Percentiles rank a stretch among this genome's conserved stretches.
These are phyloP conservation scores for Talaromyces sp. DNA, from an alignment of 2,329 filamentous ascomycete genomes.

Conservation along the genomic window DNA sequence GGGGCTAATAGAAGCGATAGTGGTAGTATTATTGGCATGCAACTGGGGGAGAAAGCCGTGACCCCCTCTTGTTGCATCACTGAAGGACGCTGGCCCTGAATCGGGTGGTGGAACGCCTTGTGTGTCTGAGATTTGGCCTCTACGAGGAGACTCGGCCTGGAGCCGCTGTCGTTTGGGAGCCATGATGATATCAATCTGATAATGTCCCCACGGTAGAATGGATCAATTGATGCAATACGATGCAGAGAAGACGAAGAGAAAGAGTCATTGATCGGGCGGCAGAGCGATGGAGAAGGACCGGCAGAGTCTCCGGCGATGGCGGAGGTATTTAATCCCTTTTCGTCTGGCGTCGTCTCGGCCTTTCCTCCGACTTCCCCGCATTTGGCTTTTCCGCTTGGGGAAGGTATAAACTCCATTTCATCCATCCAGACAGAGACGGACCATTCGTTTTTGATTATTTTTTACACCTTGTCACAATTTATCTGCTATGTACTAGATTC, in stretches of 20 bases:
- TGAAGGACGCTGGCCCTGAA: background rate
- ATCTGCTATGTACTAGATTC: background rate
- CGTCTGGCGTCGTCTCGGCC: background rate
- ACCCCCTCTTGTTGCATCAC: background rate
- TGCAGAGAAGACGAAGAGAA: background rate
- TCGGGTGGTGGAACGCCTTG: background rate
- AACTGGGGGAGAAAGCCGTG: background rate
- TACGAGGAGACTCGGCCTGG: slow-evolving; percentile 8
- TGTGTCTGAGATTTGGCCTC: background rate
- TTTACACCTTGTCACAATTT: background rate
- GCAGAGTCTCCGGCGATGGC: background rate
- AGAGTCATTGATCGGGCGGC: background rate
- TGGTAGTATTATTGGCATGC: background rate
- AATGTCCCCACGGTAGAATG: background rate
- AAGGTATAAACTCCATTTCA: background rate
- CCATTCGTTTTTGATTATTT: too few species aligned
- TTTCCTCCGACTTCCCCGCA: slow-evolving; percentile 13
- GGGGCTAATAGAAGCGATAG: background rate
- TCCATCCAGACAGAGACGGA: background rate
- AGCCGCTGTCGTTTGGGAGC: slow-evolving; percentile 13
- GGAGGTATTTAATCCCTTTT: background rate
- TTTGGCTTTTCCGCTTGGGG: slow-evolving; percentile 8
- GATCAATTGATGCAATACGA: background rate
- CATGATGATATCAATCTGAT: background rate
- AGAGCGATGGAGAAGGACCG: background rate